Base-by-base conservation (phyloP, 345 rosid genomes). In the Heritiera fomes region DNA sequence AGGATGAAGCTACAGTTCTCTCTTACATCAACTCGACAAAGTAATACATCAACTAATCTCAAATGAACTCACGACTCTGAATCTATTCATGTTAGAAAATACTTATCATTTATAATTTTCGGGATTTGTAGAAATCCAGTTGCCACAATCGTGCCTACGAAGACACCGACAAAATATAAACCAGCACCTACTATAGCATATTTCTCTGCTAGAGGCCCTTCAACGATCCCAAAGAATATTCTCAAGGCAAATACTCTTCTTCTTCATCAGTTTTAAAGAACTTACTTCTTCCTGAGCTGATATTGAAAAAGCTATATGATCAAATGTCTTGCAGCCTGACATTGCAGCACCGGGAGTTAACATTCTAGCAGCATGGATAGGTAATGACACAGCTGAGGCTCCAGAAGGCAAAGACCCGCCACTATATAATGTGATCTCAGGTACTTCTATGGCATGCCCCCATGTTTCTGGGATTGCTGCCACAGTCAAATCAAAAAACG, bases 361-460 rank as follows among this genome's bases (percentile, higher is more conserved):
- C 50, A 91, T 90, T 76, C 87, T 94, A 61, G 98, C 97, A 32
- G 97, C 93, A 8, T 92, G 97, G 97, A 82, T 83, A 9, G 95
- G 90, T 20, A 87, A 89, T 55, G 90, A 90, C 61, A 83, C 84
- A 30, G 38, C 6, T 0, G 72, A 32, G 50, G 80, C 87, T 61
- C 81, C 74, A 7, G 69, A 46, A 82, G 92, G 89, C 43, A 88
- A 87, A 83, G 77, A 74, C 0, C 82, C 88, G n/a, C 87, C 84
- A 20, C 79, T 70, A 28, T 93, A 78, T 83, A 88, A 87, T 64
- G 77, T 93, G 32, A 62, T 90, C 14, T 91, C 97, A 4, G 98
- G 98, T 80, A 90, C 97, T 73, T 93, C 98, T 78, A 90, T 93
- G 97, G 80, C 98, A 14, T 87, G 94, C 79, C 97, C 96, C 6